Percentiles rank a stretch among this genome's conserved stretches.
Evolutionary conservation across 1,139 yeast genomes (phyloP).

Genomic region (Hyphopichia pseudoburtonii): DNA sequence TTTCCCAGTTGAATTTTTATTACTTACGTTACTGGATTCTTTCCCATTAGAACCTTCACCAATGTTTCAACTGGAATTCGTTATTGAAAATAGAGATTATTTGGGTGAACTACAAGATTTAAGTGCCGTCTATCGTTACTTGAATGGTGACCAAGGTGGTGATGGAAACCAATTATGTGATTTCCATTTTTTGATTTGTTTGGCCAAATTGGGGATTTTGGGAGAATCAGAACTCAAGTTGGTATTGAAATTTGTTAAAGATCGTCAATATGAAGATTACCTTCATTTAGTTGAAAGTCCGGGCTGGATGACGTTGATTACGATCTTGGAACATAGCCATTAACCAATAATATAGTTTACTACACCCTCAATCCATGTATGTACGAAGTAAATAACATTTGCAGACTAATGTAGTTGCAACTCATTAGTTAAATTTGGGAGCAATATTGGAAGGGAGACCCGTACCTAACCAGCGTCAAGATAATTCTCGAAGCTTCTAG

Average conservation of each 20-base stretch:
- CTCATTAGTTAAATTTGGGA: background rate
- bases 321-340: slow-evolving; percentile 49
- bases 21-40: slow-evolving; percentile 90
- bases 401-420: background rate
- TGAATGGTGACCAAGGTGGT: slow-evolving; percentile 44
- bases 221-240: slow-evolving; percentile 50
- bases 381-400: background rate
- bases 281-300: slow-evolving; percentile 59
- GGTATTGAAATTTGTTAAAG: slow-evolving; percentile 43
- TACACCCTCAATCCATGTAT: background rate
- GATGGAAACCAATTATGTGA: slow-evolving; percentile 50
- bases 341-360: background rate
- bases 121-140: slow-evolving; percentile 35
- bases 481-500: background rate
- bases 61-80: slow-evolving; percentile 49
- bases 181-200: slow-evolving; percentile 71
- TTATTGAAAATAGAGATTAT: slow-evolving; percentile 76
- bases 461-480: background rate
- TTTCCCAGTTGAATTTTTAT: slow-evolving; percentile 88
- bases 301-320: slow-evolving; percentile 75
- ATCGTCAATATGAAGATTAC: slow-evolving; percentile 43
- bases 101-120: slow-evolving; percentile 75
- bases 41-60: slow-evolving; percentile 72
- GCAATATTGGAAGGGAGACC: background rate
- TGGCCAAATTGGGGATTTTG: slow-evolving; percentile 54